Percentiles rank a stretch among this genome's conserved stretches.
Evolutionary conservation across 768 basidiomycete genomes (phyloP).

Genomic region (Cyathus striatus): DNA sequence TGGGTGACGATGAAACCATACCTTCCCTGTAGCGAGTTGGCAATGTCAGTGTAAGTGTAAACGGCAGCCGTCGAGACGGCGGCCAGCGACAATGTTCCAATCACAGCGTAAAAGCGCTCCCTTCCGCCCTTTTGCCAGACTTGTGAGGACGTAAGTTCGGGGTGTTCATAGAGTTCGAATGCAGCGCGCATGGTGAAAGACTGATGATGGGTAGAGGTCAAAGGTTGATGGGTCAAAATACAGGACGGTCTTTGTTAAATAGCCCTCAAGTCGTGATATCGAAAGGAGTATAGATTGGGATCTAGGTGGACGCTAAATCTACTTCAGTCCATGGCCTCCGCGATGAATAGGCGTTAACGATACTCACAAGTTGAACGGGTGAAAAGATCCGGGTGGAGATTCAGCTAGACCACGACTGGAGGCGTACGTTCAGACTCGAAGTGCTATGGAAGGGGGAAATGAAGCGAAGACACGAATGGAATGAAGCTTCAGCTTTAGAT

Average conservation of each 20-base stretch:
- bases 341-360: not conserved
- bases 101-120: slow-evolving; percentile 13
- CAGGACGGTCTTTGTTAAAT: not conserved
- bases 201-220: not conserved
- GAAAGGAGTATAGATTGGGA: not conserved
- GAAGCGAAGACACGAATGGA: too few species aligned
- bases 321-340: not conserved
- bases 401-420: too few species aligned
- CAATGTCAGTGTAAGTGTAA: slow-evolving; percentile 21
- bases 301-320: slow-evolving; percentile 1
- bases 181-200: slow-evolving; percentile 28
- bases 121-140: slow-evolving; percentile 27
- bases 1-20: slow-evolving; percentile 11
- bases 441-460: too few species aligned
- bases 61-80: slow-evolving; percentile 25
- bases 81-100: slow-evolving; percentile 26
- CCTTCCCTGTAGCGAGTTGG: slow-evolving; percentile 20
- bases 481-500: too few species aligned
- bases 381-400: too few species aligned
- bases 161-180: slow-evolving; percentile 30
- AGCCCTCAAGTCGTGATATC: not conserved
- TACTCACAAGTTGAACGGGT: not conserved
- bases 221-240: slow-evolving; percentile 1
- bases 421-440: too few species aligned
- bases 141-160: slow-evolving; percentile 31